These are phyloP conservation scores for Xylaria scruposa DNA, from an alignment of 495 filamentous ascomycete species.

Conservation along the genomic window DNA sequence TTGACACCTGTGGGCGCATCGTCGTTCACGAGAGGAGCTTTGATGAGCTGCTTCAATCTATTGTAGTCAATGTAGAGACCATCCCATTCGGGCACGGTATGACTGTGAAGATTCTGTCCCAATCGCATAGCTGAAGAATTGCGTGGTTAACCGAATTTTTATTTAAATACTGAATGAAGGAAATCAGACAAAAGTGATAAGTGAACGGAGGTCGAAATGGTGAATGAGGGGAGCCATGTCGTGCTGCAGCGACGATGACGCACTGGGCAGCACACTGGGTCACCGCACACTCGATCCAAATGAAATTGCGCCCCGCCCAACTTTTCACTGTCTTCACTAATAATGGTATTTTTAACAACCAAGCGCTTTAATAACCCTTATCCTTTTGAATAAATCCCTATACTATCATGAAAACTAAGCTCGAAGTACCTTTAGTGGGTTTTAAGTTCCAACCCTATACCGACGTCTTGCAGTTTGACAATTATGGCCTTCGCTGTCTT, in stretches of 20 bases:
- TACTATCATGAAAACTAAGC: too few relatives aligned
- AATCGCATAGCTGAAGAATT: conserved; percentile 32
- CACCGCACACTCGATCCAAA: too few relatives aligned
- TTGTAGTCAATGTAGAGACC: conserved; percentile 37
- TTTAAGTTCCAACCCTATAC: too few relatives aligned
- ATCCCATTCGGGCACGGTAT: conserved; percentile 37
- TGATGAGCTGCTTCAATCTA: conserved; percentile 30
- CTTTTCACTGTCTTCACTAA: too few relatives aligned
- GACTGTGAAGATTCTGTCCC: conserved; percentile 30
- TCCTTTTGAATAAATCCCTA: too few relatives aligned
- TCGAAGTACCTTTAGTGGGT: too few relatives aligned
- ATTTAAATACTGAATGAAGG: neutral
- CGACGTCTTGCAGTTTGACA: too few relatives aligned
- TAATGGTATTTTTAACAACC: too few relatives aligned
- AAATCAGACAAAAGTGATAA: neutral
- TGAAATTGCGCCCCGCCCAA: too few relatives aligned
- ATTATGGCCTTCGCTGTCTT: too few relatives aligned
- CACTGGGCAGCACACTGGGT: neutral
- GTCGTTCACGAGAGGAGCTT: neutral
- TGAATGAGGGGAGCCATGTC: neutral
- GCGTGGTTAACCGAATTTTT: neutral
- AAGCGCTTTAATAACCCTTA: too few relatives aligned
- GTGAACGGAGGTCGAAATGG: neutral
- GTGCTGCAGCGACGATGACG: neutral
- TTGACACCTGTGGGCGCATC: neutral